Evolutionary conservation across 2,329 filamentous ascomycete genomes (phyloP).

Genomic region (Mycogone perniciosa): DNA sequence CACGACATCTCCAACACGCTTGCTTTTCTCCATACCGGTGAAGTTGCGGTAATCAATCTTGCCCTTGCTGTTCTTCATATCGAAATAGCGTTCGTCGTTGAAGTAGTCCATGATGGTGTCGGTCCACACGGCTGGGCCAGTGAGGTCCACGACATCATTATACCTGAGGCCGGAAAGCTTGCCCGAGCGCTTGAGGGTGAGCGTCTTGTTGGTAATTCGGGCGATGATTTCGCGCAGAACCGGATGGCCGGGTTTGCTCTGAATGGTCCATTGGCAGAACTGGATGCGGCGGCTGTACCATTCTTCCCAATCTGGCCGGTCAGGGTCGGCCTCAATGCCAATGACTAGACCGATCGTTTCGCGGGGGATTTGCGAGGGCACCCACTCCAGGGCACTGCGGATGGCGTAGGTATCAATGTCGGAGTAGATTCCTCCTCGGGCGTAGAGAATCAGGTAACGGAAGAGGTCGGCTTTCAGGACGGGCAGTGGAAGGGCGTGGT

Average conservation of each 20-base stretch:
- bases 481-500: constrained; percentile 63
- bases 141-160: constrained; percentile 85
- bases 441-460: constrained; percentile 62
- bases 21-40: constrained; percentile 74
- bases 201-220: constrained; percentile 75
- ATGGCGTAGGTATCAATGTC: constrained; percentile 90
- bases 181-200: constrained; percentile 64
- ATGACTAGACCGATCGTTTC: constrained; percentile 78
- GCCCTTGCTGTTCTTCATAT: constrained; percentile 62
- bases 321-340: constrained; percentile 93
- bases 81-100: constrained; percentile 84
- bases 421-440: constrained; percentile 64
- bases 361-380: constrained; percentile 70
- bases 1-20: constrained; percentile 88
- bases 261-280: constrained; percentile 99
- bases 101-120: constrained; percentile 89
- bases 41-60: constrained; percentile 85
- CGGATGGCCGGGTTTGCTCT: constrained; percentile 89
- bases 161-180: constrained; percentile 53
- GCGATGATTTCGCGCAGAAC: constrained; percentile 82
- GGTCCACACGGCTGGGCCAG: constrained; percentile 91
- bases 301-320: constrained; percentile 83
- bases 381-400: constrained; percentile 78
- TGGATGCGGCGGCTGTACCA: constrained; percentile 97
- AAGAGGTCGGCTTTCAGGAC: constrained; percentile 77